These are phyloP conservation scores for Colletotrichum eremochloae DNA, from an alignment of 2,329 filamentous ascomycete genomes.

Conservation along the genomic window DNA sequence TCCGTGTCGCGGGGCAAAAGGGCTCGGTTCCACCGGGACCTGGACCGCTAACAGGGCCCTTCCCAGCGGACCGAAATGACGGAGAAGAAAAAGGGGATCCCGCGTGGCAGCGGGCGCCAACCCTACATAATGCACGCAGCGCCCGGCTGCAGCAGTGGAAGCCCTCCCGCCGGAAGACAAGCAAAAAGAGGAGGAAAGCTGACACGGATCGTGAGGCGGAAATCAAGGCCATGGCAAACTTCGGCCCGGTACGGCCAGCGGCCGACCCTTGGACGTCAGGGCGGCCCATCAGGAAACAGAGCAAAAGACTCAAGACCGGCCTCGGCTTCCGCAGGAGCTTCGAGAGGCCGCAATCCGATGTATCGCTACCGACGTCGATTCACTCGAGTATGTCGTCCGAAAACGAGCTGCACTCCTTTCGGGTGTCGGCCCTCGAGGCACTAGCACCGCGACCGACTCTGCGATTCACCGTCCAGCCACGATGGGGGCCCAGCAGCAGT, in stretches of 20 bases:
- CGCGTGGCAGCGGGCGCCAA: constrained; percentile 56
- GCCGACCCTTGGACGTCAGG: constrained; percentile 72
- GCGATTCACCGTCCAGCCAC: constrained; percentile 76
- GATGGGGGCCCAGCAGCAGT: constrained; percentile 63
- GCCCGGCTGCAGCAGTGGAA: constrained; percentile 63
- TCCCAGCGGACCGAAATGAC: constrained; percentile 42
- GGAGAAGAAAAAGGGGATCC: constrained; percentile 42
- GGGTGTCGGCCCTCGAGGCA: constrained; percentile 83
- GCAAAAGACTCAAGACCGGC: constrained; percentile 73
- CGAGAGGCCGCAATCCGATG: constrained; percentile 75
- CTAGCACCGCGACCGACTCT: constrained; percentile 88
- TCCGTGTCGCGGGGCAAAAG: constrained; percentile 54
- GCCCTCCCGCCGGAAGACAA: constrained; percentile 74
- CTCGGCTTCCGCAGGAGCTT: constrained; percentile 63
- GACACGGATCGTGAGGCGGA: constrained; percentile 87
- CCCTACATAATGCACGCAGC: constrained; percentile 72
- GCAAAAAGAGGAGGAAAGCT: constrained; percentile 81
- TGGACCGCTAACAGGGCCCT: constrained; percentile 38
- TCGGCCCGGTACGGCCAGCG: constrained; percentile 74
- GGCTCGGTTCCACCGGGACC: constrained; percentile 38
- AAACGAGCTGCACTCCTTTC: constrained; percentile 82
- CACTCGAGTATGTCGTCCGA: constrained; percentile 82
- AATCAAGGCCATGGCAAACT: constrained; percentile 85
- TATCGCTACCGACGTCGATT: constrained; percentile 82
- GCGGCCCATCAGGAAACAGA: constrained; percentile 72